Conservation (phyloP, 2,329 filamentous ascomycete genomes). For the Ascochyta lentis region DNA sequence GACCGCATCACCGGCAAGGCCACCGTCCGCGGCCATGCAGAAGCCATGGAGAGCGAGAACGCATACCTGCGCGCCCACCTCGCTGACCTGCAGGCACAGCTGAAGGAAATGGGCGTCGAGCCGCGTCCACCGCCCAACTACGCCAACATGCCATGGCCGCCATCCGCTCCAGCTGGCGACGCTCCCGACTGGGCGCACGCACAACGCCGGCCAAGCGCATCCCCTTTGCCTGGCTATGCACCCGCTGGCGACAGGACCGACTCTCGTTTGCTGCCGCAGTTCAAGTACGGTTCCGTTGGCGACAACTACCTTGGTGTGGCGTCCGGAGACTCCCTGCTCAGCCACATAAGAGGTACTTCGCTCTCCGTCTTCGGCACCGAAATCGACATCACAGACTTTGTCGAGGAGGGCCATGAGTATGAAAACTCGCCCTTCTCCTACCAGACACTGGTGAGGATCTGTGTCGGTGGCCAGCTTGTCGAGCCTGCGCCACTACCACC, state of each 20-base stretch:
- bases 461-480: constrained; percentile 62
- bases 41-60: constrained; percentile 77
- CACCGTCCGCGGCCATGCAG: constrained; percentile 77
- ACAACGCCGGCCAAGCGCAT: constrained; percentile 30
- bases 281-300: constrained; percentile 56
- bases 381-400: constrained; percentile 78
- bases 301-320: constrained; percentile 73
- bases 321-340: constrained; percentile 69
- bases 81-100: constrained; percentile 70
- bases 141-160: constrained; percentile 45
- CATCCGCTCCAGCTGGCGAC: constrained; percentile 21
- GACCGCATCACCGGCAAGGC: constrained; percentile 86
- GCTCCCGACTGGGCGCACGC: constrained; percentile 31
- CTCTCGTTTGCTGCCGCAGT: constrained; percentile 51
- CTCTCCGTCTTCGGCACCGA: constrained; percentile 81
- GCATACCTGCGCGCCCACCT: constrained; percentile 71
- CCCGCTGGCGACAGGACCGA: constrained; percentile 27
- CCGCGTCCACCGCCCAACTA: constrained; percentile 57
- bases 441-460: constrained; percentile 71
- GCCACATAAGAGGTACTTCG: constrained; percentile 76
- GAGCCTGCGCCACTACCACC: constrained; percentile 65
- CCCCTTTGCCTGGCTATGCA: constrained; percentile 36
- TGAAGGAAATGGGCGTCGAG: constrained; percentile 67
- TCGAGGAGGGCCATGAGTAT: constrained; percentile 69
- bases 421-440: constrained; percentile 67